A percentile compares a stretch with the other conserved stretches of the same genome.
Evolutionary conservation across 1,139 yeast genomes (phyloP).

Genomic region (Arxiozyma slooffiae): DNA sequence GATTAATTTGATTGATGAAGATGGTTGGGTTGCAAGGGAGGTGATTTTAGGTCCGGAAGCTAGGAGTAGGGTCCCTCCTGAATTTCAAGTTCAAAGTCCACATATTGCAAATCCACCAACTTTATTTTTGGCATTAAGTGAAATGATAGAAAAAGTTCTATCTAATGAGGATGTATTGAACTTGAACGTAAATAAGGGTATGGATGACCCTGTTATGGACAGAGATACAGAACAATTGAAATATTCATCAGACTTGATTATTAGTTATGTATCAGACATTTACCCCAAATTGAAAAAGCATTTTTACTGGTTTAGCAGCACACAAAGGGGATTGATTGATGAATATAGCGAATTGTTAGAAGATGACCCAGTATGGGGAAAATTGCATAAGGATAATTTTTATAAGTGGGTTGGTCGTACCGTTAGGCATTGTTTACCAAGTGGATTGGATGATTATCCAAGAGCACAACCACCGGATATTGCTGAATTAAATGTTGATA

Average conservation of each 20-base stretch:
- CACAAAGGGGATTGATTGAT: slow-evolving; percentile 69
- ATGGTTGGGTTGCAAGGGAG: slow-evolving; percentile 96
- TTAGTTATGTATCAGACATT: slow-evolving; percentile 50
- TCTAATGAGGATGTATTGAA: slow-evolving; percentile 10
- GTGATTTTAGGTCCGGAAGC: slow-evolving; percentile 90
- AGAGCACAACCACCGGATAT: slow-evolving; percentile 71
- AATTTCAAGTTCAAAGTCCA: slow-evolving; percentile 80
- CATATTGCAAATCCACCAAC: slow-evolving; percentile 95
- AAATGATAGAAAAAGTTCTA: slow-evolving; percentile 46
- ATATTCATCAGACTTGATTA: slow-evolving; percentile 48
- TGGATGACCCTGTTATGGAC: slow-evolving; percentile 15
- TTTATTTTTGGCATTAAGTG: slow-evolving; percentile 66
- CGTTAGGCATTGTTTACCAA: slow-evolving; percentile 71
- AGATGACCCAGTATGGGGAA: slow-evolving; percentile 15
- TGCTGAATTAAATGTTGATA: slow-evolving; percentile 85
- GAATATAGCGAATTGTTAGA: slow-evolving; percentile 36
- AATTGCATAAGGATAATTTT: slow-evolving; percentile 50
- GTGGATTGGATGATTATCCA: slow-evolving; percentile 95
- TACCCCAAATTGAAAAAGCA: slow-evolving; percentile 73
- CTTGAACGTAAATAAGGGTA: background rate
- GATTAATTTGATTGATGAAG: slow-evolving; percentile 81
- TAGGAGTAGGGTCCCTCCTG: slow-evolving; percentile 77
- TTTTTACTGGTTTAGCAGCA: slow-evolving; percentile 73
- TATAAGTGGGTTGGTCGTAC: slow-evolving; percentile 95
- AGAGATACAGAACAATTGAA: slow-evolving; percentile 35